phyloP scores from a whole-genome alignment of 164 flowering plant species.

The Akebia trifoliata region DNA sequence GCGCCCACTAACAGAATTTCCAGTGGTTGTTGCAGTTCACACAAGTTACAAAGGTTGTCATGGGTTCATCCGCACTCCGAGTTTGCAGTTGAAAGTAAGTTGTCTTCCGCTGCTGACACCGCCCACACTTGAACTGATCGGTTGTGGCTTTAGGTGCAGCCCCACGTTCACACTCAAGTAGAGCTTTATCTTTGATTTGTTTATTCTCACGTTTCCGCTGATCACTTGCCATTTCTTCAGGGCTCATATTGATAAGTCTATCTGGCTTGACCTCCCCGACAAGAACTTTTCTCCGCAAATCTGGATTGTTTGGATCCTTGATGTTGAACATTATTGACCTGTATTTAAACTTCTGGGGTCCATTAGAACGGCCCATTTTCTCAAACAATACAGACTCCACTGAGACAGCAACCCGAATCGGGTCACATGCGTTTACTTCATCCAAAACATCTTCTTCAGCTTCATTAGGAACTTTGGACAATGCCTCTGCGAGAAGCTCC shows the following conservation, averaged over 20 bases:
- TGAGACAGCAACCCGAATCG: conserved; percentile 63
- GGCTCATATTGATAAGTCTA: conserved; percentile 45
- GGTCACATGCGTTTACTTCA: conserved; percentile 59
- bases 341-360: conserved; percentile 69
- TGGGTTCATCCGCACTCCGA: conserved; percentile 98
- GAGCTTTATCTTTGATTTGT: conserved; percentile 64
- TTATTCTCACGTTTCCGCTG: conserved; percentile 49
- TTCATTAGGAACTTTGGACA: conserved; percentile 58
- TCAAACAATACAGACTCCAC: conserved; percentile 84
- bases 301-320: conserved; percentile 80
- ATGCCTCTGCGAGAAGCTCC: conserved; percentile 67
- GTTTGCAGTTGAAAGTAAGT: conserved; percentile 94
- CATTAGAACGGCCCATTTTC: conserved; percentile 67
- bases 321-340: conserved; percentile 86
- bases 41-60: conserved; percentile 90
- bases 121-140: conserved; percentile 80
- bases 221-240: conserved; percentile 91
- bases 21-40: conserved; percentile 87
- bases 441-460: conserved; percentile 45
- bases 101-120: conserved; percentile 74
- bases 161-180: conserved; percentile 73
- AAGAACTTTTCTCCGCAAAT: conserved; percentile 78
- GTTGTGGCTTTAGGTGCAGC: conserved; percentile 61
- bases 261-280: conserved; percentile 67
- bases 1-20: conserved; percentile 63